Evolutionary conservation across 2,329 filamentous ascomycete genomes (phyloP), one percentile per base, ranked within the genome.

Genomic region (Penicillium polonicum): DNA sequence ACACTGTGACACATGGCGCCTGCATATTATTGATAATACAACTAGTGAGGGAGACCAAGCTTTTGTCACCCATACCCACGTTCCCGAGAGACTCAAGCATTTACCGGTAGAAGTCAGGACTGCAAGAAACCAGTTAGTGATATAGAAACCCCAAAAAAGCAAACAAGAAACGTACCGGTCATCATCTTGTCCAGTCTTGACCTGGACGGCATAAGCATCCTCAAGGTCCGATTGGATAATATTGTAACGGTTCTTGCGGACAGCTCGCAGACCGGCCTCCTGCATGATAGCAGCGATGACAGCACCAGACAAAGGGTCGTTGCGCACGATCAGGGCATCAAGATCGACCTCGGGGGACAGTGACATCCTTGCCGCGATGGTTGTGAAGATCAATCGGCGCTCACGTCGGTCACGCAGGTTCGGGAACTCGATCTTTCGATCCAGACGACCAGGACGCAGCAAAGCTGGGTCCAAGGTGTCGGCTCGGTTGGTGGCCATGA

Each of bases 261-360:
- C 93, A 27, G 93, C 93, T 65, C 92, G 86, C 67, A 99, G 82
- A 65, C 94, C 94, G 33, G 94, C 94, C 79, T 99, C 94, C 78
- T 99, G 94, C 94, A 99, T 99, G 74, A 99, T 96, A 51, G 94
- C 94, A 48, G 94, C 92, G 74, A 99, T 99, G 68, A 99, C 88
- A 57, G 94, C 94, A 68, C 94, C 94, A 48, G 90, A 95, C 48
- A 99, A 81, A 2, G 94, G 94, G 74, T 99, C 94, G 73, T 97
- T 99, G 70, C 94, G 87, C 65, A 97, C 92, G 71, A 99, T 99
- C 70, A 99, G 81, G 65, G 90, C 94, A 78, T 99, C 94, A 62
- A 99, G 82, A 74, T 99, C 94, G 55, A 97, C 94, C 76, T 99
- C 94, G 46, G 94, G 94, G 13, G 92, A 92, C 67, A 99, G 80